Conservation (phyloP, 176 grass and related monocot species). For the Zoysia pacifica region DNA sequence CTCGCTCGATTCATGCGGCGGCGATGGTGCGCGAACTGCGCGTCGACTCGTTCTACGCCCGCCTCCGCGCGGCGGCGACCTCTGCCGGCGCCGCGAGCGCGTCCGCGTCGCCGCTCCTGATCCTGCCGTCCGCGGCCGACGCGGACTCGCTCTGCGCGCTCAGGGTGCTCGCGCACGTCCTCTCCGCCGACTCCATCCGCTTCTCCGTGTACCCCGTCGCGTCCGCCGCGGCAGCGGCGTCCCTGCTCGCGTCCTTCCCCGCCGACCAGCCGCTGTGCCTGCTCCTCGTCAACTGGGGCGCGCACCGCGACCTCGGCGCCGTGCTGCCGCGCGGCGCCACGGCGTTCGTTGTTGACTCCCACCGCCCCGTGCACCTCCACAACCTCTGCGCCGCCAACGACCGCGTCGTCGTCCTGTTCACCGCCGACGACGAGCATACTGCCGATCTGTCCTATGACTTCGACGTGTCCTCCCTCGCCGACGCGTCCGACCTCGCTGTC, state of each 20-base stretch:
- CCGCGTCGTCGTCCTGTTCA: constrained; percentile 74
- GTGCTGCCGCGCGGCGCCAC: constrained; percentile 49
- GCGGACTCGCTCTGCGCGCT: constrained; percentile 81
- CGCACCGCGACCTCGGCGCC: constrained; percentile 59
- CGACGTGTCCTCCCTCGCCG: constrained; percentile 69
- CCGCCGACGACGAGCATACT: constrained; percentile 68
- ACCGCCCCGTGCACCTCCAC: constrained; percentile 78
- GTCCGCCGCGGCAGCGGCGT: constrained; percentile 38
- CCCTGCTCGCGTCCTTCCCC: constrained; percentile 46
- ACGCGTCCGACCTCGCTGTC: constrained; percentile 65
- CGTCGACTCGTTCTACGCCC: constrained; percentile 67
- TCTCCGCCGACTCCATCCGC: constrained; percentile 60
- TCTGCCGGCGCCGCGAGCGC: constrained; percentile 16
- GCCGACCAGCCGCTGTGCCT: constrained; percentile 44
- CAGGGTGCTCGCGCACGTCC: constrained; percentile 64
- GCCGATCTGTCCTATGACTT: constrained; percentile 84
- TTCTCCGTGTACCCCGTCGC: constrained; percentile 68
- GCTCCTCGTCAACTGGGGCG: constrained; percentile 87
- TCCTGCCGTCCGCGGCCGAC: constrained; percentile 80
- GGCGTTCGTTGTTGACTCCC: constrained; percentile 73
- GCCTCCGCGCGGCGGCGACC: constrained; percentile 50
- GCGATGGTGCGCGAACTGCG: constrained; percentile 70
- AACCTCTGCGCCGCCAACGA: constrained; percentile 68
- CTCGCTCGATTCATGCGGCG: not conserved
- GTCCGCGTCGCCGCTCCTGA: constrained; percentile 60